These are phyloP conservation scores for Ogataea nitratoaversa DNA, from an alignment of 805 yeast species.

Conservation along the genomic window DNA sequence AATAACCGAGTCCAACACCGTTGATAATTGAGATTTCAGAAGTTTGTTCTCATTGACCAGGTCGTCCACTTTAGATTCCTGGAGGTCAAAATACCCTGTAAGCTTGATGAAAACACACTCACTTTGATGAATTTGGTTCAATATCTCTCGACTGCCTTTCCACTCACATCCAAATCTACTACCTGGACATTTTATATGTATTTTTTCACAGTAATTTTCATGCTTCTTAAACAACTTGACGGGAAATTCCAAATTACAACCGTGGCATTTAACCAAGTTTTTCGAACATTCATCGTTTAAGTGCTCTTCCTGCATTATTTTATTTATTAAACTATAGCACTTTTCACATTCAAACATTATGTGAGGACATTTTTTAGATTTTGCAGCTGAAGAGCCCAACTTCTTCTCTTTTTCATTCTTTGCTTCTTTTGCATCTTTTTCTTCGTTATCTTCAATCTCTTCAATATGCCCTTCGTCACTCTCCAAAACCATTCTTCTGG, in stretches of 20 bases:
- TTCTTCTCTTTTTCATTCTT: slow-evolving; percentile 1
- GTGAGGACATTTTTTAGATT: slow-evolving; percentile 43
- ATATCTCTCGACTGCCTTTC: slow-evolving; percentile 33
- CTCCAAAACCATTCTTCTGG: slow-evolving; percentile 16
- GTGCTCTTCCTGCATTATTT: slow-evolving; percentile 32
- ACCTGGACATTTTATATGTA: slow-evolving; percentile 44
- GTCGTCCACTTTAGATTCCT: slow-evolving; percentile 26
- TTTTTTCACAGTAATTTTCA: slow-evolving; percentile 37
- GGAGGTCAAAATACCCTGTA: slow-evolving; percentile 21
- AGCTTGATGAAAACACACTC: slow-evolving; percentile 29
- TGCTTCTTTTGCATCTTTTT: slow-evolving; percentile 3
- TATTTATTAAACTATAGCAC: slow-evolving; percentile 32
- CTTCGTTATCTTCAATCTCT: neutral
- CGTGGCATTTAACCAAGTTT: slow-evolving; percentile 35
- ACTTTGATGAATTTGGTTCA: slow-evolving; percentile 23
- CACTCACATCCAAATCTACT: slow-evolving; percentile 46
- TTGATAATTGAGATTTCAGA: slow-evolving; percentile 41
- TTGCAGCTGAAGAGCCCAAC: no score
- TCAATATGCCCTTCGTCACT: slow-evolving; percentile 1
- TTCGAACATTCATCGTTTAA: slow-evolving; percentile 35
- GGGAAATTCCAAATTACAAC: slow-evolving; percentile 42
- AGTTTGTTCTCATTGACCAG: slow-evolving; percentile 35
- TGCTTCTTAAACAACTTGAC: slow-evolving; percentile 36
- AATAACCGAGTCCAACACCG: slow-evolving; percentile 41
- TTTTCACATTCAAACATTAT: slow-evolving; percentile 31